phyloP scores from a whole-genome alignment of 2,329 filamentous ascomycete genomes.

The Microdochium paspali region DNA sequence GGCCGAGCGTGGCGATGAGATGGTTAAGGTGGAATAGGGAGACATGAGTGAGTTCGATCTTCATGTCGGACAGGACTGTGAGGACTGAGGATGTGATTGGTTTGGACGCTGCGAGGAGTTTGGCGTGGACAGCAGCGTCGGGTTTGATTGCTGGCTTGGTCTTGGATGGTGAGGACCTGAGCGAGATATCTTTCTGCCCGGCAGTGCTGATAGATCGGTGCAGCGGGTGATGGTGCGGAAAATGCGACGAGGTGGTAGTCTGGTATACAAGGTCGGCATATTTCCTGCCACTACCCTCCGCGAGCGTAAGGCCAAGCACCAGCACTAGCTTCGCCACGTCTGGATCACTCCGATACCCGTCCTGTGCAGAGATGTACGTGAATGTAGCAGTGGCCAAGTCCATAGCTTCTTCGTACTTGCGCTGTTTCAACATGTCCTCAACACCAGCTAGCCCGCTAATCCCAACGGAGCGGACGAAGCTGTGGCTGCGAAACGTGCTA shows the following conservation, averaged over 20 bases:
- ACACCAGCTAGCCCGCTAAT: conserved; percentile 21
- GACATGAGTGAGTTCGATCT: conserved; percentile 31
- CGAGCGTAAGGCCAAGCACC: conserved; percentile 19
- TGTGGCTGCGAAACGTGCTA: conserved; percentile 19
- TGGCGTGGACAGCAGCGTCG: conserved; percentile 23
- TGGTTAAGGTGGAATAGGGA: conserved; percentile 28
- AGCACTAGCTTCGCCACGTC: conserved; percentile 23
- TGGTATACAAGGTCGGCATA: background rate
- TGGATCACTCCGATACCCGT: conserved; percentile 14
- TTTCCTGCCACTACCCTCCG: conserved; percentile 16
- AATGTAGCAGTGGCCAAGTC: conserved; percentile 22
- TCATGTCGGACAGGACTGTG: conserved; percentile 23
- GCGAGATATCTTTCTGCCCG: background rate
- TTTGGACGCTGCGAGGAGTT: conserved; percentile 26
- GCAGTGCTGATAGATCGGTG: background rate
- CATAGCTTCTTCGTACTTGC: conserved; percentile 19
- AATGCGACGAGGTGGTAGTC: background rate
- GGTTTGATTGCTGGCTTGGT: conserved; percentile 20
- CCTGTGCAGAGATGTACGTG: conserved; percentile 21
- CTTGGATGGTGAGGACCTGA: background rate
- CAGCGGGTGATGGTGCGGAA: background rate
- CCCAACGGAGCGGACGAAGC: conserved; percentile 25
- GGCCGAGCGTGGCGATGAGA: conserved; percentile 29
- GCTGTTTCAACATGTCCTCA: conserved; percentile 14
- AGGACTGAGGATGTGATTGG: conserved; percentile 30